Base-by-base conservation (phyloP, 1,139 yeast genomes). In the Petasospora fabianii region DNA sequence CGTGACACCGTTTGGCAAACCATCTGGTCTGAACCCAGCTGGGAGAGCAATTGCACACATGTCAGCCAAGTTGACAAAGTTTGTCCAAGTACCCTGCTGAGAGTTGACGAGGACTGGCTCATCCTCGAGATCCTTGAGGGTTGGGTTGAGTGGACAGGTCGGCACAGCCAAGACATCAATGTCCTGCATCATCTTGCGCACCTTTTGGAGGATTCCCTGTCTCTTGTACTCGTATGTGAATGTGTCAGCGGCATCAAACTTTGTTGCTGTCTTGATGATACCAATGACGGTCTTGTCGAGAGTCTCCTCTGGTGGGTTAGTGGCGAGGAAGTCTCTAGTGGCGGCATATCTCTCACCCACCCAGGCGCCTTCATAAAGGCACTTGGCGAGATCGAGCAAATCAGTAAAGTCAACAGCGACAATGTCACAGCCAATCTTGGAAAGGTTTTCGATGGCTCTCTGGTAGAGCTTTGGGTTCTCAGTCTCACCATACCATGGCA, bases 321-420 rank as follows among this genome's bases (percentile, higher is more conserved):
- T 67, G n/a, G 70, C 73, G 42, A 85, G 70, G 56, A 88, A 85
- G 29, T 82, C 85, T 51, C 77, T 75, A 29, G 80, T 75, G 15
- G 96, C 96, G 47, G 87, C 77, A 64, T 80, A 88, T 51, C 98
- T 77, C 66, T 92, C 98, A 20, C 95, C 85, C 10, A 92, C 97
- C 98, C 98, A 92, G n/a, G 97, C 86, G 41, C 98, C 98, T 55
- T 90, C 97, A 61, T 92, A 92, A 32, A 92, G 73, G 57, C 92
- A 83, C 50, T 76, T 76, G n/a, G 97, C 98, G 46, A 92, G 71
- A 34, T 83, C 84, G 47, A 84, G 67, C 35, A 92, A 70, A 10
- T 88, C 84, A 11, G 80, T 65, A 56, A 90, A 87, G 62, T 86
- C 88, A 29, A 80, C 62, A 10, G 80, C 66, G 12, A 74, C 71